Percentiles rank a stretch among this genome's conserved stretches.
phyloP scores from a whole-genome alignment of 2,329 filamentous ascomycete species.

The Colletotrichum australisinense region DNA sequence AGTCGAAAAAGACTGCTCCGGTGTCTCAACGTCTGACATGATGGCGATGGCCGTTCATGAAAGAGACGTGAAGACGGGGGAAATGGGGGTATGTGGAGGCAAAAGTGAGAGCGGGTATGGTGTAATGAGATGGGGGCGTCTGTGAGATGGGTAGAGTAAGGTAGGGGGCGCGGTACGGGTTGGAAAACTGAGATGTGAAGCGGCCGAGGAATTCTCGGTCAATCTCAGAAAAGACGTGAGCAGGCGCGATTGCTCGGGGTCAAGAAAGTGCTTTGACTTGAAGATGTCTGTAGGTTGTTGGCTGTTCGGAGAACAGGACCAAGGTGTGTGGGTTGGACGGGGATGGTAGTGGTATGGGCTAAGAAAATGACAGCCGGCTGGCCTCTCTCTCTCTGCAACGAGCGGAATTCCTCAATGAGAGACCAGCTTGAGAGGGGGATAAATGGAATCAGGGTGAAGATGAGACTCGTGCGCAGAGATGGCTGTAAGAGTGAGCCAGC shows the following conservation, averaged over 20 bases:
- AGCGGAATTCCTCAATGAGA: conserved; percentile 24
- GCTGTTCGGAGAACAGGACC: conserved; percentile 38
- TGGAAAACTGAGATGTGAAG: conserved; percentile 13
- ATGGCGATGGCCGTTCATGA: conserved; percentile 43
- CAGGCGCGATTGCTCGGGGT: conserved; percentile 16
- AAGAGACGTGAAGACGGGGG: conserved; percentile 32
- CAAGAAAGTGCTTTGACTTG: conserved; percentile 22
- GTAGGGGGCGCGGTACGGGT: conserved; percentile 2
- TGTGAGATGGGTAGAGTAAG: conserved; percentile 24
- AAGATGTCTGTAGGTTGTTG: conserved; percentile 31
- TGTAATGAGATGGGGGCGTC: conserved; percentile 32
- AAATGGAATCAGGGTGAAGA: conserved; percentile 16
- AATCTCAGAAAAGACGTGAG: neutral
- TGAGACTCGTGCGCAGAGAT: conserved; percentile 12
- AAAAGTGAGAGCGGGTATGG: conserved; percentile 34
- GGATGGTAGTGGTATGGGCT: conserved; percentile 31
- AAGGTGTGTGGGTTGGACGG: conserved; percentile 28
- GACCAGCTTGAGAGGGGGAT: conserved; percentile 8
- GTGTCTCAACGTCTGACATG: conserved; percentile 38
- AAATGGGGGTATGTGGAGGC: conserved; percentile 33
- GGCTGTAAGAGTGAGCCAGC: conserved; percentile 20
- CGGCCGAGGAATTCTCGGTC: conserved; percentile 2
- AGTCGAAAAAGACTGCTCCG: conserved; percentile 36
- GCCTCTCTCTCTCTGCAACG: conserved; percentile 23
- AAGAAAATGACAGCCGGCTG: conserved; percentile 36